Base-by-base conservation (phyloP, 2,329 filamentous ascomycete species). In the Botrytis byssoidea region DNA sequence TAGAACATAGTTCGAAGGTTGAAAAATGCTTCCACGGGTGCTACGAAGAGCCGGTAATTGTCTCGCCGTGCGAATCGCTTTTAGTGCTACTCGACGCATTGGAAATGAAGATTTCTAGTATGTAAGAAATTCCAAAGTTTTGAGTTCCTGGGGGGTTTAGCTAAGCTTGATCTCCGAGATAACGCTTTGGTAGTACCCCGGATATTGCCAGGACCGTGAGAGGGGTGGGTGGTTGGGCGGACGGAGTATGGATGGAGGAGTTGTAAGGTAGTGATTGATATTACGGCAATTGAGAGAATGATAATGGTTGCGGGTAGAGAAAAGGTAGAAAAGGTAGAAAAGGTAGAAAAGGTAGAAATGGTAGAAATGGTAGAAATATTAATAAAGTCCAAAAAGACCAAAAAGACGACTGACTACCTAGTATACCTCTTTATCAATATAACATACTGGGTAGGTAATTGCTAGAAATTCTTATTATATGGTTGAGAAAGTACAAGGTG, bases 51-150 rank as follows among this genome's bases (percentile, higher is more conserved):
- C 88, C 80, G 88, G 90, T 82, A 88, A 87, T 79, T 87, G 87
- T 80, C 89, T 88, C 80, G 89, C 89, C 81, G 90, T 89, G 85
- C 92, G 89, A 82, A 92, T 85, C 80, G 88, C 89, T 85, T 89
- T 88, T 77, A 90, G 83, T 78, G 89, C 88, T 83, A 88, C 91
- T 84, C 91, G 91, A 89, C 91, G 91, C 92, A 95, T 95, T 85
- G 85, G 85, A 72, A 75, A 55, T n/a, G 67, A 65, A 61, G 10
- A 7, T 67, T 74, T 65, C 64, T 74, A 70, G 59, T 57, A 51
- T 35, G 12, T 18, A 61, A 42, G 55, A 60, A 69, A 20, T 55
- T 70, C 14, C 22, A 16, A 46, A 32, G 25, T 44, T 71, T 55
- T 10, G 65, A 51, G 65, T n/a, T 42, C 48, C 40, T 35, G 18